Base-by-base conservation (phyloP, 1,139 yeast genomes). In the Geotrichum cucujoidarum region DNA sequence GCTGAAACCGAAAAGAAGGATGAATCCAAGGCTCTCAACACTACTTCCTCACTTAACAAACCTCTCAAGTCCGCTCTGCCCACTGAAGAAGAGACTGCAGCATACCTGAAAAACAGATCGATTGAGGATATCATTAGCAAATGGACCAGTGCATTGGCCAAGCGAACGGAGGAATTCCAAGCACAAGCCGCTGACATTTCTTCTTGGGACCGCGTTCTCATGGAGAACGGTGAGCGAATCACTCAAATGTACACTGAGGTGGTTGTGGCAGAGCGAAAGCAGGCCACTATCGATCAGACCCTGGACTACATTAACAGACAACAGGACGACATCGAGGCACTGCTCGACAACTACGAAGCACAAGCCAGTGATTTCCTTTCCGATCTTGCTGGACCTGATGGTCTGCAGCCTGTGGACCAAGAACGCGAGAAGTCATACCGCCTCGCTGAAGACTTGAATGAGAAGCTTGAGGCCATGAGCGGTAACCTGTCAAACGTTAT, bases 391-490 rank as follows among this genome's bases (percentile, higher is more conserved):
- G 67, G 65, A 1, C 63, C 59, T 37, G 70, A 64, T 22, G 72
- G 69, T 6, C 58, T 67, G 39, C 74, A 70, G 53, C 72, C 74
- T 1, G 72, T 70, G 37, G 98, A 92, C 63, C 88, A 85, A 65
- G 87, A 89, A 61, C 81, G 98, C 59, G 94, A 85, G 61, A 85
- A 84, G 61, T 95, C 96, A 0, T 92, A 90, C 64, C 81, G 80
- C 56, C 77, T 89, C 37, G 97, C 98, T 0, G 95, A 90, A 62
- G 72, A 81, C 47, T 72, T 92, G 55, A 95, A 88, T 62, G 92
- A 83, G 58, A 85, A 85, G 63, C 71, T 92, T 55, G 95, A 85
- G 57, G 70, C 76, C 17, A 72, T 92, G 63, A 95, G 95, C 14
- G 74, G 78, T 39, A 87, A 86, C 60, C 75, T 92, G 57, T 69